Base-by-base conservation (phyloP, 805 yeast species). In the Candida xyloterini region DNA sequence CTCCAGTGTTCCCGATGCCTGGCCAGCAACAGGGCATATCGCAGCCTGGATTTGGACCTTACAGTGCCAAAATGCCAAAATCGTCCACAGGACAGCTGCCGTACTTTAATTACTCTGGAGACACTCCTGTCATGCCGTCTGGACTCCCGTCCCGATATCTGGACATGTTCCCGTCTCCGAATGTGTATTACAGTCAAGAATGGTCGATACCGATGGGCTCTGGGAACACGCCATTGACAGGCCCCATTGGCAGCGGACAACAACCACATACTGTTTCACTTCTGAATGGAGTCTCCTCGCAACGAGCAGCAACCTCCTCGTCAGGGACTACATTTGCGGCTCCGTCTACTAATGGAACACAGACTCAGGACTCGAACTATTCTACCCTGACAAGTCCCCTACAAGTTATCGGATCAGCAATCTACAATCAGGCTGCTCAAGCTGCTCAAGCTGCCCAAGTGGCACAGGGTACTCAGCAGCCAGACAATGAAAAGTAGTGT, bases 81-180 rank as follows among this genome's bases (percentile, higher is more conserved):
- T 42, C 47, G 10, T 25, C 48, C 15, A 27, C 40, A 11, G 43
- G 41, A 7, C 46, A 38, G 27, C 39, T 23, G 3, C 48, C 51
- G 7, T 43, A 31, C 28, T 47, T 34, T 36, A 43, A 39, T 27
- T 47, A 41, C 38, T 30, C 44, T 0, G 55, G 55, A 11, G 78
- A 81, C 10, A 88, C 81, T 27, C 88, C 82, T 44, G 79, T 89
- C 0, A 87, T 90, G 3, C 28, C 28, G 5, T 26, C 28, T 6
- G 28, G 28, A 26, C 28, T 26, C 16, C 90, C 95, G 2, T 76
- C 85, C 2, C 70, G 84, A 36, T 85, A 79, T 51, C 78, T 84
- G 29, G 95, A 85, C 51, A 67, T 82, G 56, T 78, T 86, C 52
- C 90, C 89, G 22, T 83, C 91, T 5, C 96, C 96, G 0, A 75